Base-by-base conservation (phyloP, 371 early-diverging fungal species). In the Mortierella sp. region DNA sequence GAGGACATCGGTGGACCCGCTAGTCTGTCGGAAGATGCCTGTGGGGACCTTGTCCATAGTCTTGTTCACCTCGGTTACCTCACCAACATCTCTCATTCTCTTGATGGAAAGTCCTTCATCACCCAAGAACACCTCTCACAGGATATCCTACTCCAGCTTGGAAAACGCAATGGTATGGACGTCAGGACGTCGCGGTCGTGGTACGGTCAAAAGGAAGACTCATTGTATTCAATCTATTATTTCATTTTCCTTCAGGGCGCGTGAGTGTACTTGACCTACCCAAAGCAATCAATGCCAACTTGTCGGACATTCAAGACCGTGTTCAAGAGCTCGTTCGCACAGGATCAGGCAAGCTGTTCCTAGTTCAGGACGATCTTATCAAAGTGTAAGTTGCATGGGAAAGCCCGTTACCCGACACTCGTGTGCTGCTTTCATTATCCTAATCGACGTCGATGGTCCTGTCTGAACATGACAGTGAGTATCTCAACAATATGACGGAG, bases 71-170 rank as follows among this genome's bases (percentile, higher is more conserved):
- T 76, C 42, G 78, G 78, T 12, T 70, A 61, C 56, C 60, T 76
- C 46, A 8, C 55, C 48, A 57, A 63, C 30, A 58, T 76, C 19
- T 52, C 45, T n/a, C 42, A 61, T 24, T 69, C 70, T 7, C 62
- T 69, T 26, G 78, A 76, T 38, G 78, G 78, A 45, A 65, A 58
- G 45, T 30, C 66, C 23, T 76, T 70, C 60, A 62, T 69, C 49
- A 76, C 70, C n/a, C 63, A 65, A 30, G 70, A 76, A 6, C 65
- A 70, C 14, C 66, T 76, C 21, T 18, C 52, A 16, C 21, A 51
- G 38, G 74, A 73, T 30, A 68, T 73, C 23, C 26, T 57, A 0
- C n/a, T 47, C 8, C 54, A 61, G 19, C 60, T 73, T 8, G 61
- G 68, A 1, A 60, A 52, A 30, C 61, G 61, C 23, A 57, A 68